Evolutionary conservation across 495 filamentous ascomycete species (phyloP).

Genomic region (Lasiosphaeria miniovina): DNA sequence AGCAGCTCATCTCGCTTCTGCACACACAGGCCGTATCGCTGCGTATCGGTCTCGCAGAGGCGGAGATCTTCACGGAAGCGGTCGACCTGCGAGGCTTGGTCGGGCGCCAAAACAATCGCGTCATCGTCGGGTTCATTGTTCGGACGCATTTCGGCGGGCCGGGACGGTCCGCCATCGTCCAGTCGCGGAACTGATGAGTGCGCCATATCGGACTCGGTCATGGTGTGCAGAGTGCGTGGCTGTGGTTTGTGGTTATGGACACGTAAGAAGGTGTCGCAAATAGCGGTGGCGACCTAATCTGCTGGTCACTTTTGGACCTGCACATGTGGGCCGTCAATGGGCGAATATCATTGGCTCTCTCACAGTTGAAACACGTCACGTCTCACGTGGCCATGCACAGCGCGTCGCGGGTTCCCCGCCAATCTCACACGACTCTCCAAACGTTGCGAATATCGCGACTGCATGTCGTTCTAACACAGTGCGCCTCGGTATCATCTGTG

Average conservation of each 20-base stretch:
- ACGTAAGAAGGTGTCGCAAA: not conserved
- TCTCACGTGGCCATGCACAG: not conserved
- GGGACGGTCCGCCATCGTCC: not conserved
- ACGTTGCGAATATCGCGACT: not conserved
- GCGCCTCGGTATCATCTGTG: not conserved
- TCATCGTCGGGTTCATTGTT: not conserved
- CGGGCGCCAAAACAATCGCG: not conserved
- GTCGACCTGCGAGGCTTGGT: not conserved
- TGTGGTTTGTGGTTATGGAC: not conserved
- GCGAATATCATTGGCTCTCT: not conserved
- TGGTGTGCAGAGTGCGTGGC: not conserved
- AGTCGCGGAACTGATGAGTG: not conserved
- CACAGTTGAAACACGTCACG: not conserved
- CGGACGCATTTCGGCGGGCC: conserved; percentile 3
- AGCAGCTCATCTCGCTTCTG: not conserved
- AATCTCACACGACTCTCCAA: not conserved
- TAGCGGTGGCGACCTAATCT: not conserved
- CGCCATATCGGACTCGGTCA: not conserved
- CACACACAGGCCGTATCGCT: not conserved
- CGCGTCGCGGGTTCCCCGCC: not conserved
- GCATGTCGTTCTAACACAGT: not conserved
- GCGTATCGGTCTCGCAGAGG: not conserved
- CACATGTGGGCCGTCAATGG: not conserved
- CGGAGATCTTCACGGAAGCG: not conserved
- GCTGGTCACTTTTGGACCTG: not conserved